Evolutionary conservation across 805 yeast genomes (phyloP), one percentile per base, ranked within the genome.

Genomic region (Peterozyma toletana): DNA sequence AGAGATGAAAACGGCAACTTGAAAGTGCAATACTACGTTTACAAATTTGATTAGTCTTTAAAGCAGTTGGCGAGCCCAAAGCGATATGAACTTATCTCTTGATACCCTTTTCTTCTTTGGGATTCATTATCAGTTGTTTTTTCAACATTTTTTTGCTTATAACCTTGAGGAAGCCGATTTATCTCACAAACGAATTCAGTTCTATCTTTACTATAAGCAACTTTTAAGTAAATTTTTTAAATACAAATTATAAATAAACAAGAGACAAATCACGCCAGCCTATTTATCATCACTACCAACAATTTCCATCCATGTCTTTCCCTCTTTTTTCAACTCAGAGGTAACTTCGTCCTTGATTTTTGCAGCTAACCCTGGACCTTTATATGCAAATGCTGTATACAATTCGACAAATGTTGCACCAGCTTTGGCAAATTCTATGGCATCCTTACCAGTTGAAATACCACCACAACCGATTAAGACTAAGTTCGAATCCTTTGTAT

Each of bases 401-500:
- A 89, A 61, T 63, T 91, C 86, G 40, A 91, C 79, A 59, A 81
- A 86, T n/a, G 84, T 74, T 11, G 98, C 98, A 46, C 98, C 98
- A 1, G 96, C 96, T 56, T 78, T 79, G 31, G 93, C 96, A 62
- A 83, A 91, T 52, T 90, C 97, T 40, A 90, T 67, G 0, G 90
- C 97, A 58, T 91, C 98, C 50, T 79, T 71, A 44, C 96, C 98
- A 18, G 71, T 65, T n/a, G 83, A 70, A 52, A 91, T 88, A 51
- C 98, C 98, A 45, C 98, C 98, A 64, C 96, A 89, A 31, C 98
- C 98, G 51, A 91, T 75, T 37, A 91, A 71, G 2, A 89, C 85
- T 50, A 89, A 62, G 42, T 78, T 72, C 1, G 84, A 74, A 48
- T 78, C 86, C 54, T 87, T 87, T 33, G 95, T 77, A 57, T 85